Conservation (phyloP, 2,329 filamentous ascomycete genomes). For the Fusarium albosuccineum region DNA sequence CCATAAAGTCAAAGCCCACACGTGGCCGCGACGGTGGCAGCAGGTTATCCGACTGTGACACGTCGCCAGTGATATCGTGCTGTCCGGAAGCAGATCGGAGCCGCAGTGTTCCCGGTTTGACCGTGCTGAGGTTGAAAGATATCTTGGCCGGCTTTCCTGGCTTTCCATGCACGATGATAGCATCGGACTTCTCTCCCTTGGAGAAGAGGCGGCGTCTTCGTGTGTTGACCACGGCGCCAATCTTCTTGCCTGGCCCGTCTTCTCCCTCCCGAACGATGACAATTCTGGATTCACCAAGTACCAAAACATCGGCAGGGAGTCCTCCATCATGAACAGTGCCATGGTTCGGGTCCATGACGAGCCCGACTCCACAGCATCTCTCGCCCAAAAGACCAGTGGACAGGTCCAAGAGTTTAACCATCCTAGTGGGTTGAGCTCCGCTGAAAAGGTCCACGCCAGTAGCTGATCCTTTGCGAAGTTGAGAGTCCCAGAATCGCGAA, state of each 20-base stretch:
- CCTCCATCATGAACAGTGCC: constrained; percentile 50
- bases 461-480: constrained; percentile 64
- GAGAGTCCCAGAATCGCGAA: constrained; percentile 70
- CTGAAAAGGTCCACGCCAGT: constrained; percentile 68
- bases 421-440: constrained; percentile 66
- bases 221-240: constrained; percentile 54
- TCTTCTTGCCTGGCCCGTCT: constrained; percentile 59
- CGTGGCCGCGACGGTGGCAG: constrained; percentile 49
- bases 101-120: constrained; percentile 55
- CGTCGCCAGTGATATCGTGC: constrained; percentile 36
- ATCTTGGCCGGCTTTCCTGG: constrained; percentile 54
- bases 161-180: constrained; percentile 68
- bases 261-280: constrained; percentile 68
- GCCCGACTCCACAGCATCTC: constrained; percentile 65
- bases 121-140: constrained; percentile 65
- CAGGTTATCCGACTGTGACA: constrained; percentile 37
- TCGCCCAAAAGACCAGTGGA: constrained; percentile 68
- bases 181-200: constrained; percentile 59
- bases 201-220: constrained; percentile 53
- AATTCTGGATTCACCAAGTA: constrained; percentile 68
- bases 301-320: constrained; percentile 65
- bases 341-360: constrained; percentile 56
- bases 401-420: constrained; percentile 68
- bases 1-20: constrained; percentile 64
- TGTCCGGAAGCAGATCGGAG: constrained; percentile 47